Evolutionary conservation across 163 green algal genomes (phyloP), one percentile per base, ranked within the genome.

Genomic region (Scenedesmus sp.): DNA sequence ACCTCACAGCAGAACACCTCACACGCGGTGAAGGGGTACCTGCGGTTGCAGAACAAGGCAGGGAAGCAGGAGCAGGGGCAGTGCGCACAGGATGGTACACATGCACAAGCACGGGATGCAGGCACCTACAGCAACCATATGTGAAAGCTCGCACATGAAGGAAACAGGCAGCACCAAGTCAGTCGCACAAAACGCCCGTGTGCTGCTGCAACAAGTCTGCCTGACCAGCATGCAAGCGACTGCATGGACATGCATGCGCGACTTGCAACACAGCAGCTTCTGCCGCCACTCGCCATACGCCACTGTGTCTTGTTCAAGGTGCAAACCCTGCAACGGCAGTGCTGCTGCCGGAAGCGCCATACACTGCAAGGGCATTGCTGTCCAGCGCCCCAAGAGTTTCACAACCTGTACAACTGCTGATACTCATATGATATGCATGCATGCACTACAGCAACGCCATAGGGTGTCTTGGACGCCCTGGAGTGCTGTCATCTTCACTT

Each of bases 1-100:
- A 99, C 97, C 90, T 99, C 98, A 93, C 98, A 99, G 93, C 97
- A 99, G 87, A 99, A 98, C 76, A 99, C 96, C 93, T 99, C 98
- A 92, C 98, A 99, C 3, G 98, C 96, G 0, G 98, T 96, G 91
- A 99, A 99, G 10, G 98, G 97, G 94, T 99, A 99, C 94, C 98
- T 99, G 95, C 93, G 56, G 59, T 23, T 23, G 26, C 6, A 62
- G 52, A 1, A 70, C 2, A 70, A 64, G 2, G 9, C n/a, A 20
- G 52, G 81, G 8, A 9, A 3, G 52, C 54, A 13, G 15, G 34
- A 4, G 18, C 16, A 86, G 52, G 67, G 4, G 54, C 3, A 60
- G 52, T 59, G 54, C 6, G 81, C 1, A 34, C 18, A 66, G 52
- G 1, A 52, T 18, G 18, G 82, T 16, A 54, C 54, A 55, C 70